phyloP scores from a whole-genome alignment of 2,329 filamentous ascomycete genomes.

The Leptographium flavum region DNA sequence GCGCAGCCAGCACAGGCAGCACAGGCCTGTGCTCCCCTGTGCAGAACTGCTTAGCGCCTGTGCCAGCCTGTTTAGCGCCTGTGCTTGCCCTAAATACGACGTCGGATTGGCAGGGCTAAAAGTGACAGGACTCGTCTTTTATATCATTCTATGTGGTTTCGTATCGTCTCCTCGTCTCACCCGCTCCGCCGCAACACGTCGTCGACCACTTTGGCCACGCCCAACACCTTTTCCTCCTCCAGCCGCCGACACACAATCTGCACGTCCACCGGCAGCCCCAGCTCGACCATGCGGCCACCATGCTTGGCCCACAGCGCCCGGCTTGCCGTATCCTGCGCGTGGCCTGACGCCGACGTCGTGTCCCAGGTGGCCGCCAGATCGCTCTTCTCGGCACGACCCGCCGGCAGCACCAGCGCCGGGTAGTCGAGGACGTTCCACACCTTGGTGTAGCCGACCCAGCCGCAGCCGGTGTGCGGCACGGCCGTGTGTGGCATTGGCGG shows the following conservation, averaged over 20 bases:
- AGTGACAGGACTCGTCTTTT: too few species aligned
- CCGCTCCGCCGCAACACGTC: not conserved
- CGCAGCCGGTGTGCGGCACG: constrained; percentile 25
- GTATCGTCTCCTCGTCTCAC: too few species aligned
- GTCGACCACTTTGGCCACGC: constrained; percentile 23
- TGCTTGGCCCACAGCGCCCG: constrained; percentile 29
- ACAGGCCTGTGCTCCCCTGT: too few species aligned
- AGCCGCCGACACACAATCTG: constrained; percentile 36
- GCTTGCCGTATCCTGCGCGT: constrained; percentile 37
- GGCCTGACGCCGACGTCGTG: constrained; percentile 27
- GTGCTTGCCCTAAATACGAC: too few species aligned
- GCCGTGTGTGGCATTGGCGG: constrained; percentile 48
- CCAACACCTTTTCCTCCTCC: constrained; percentile 41
- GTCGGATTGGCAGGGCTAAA: too few species aligned
- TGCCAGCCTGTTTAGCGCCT: too few species aligned
- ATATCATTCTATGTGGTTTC: too few species aligned
- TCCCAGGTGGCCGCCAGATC: constrained; percentile 18
- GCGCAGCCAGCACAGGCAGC: too few species aligned
- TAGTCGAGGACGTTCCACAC: constrained; percentile 51
- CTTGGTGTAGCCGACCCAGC: constrained; percentile 46
- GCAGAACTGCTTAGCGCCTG: too few species aligned
- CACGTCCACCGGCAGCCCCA: constrained; percentile 33
- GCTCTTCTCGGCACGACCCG: constrained; percentile 23
- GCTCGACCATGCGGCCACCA: constrained; percentile 20
- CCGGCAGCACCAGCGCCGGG: constrained; percentile 40